Evolutionary conservation across 2,329 filamentous ascomycete species (phyloP), one percentile per base, ranked within the genome.

Genomic region (Ascocoryne sarcoides): DNA sequence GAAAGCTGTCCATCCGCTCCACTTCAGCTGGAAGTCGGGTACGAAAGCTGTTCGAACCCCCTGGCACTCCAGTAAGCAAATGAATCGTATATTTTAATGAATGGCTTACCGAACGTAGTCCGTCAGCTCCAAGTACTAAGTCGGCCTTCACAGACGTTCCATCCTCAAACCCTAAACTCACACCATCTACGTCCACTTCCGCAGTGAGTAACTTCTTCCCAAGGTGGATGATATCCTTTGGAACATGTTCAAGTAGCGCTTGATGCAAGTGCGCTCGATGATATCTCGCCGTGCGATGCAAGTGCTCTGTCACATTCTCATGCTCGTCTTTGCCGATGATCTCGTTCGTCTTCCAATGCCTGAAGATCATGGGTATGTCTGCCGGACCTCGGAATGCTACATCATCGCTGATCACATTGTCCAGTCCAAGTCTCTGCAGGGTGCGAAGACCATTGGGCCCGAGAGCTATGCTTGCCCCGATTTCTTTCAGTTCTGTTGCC

Each of bases 281-380:
- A 47, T 57, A 64, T 8, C 62, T 48, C 7, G 61, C 56, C 4
- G 60, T 64, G 0, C 51, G 51, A 48, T 64, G 60, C 17, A 53
- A 44, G 32, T 55, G 43, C 17, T 60, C 55, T 1, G 55, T 50
- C 1, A 60, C 49, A 34, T 53, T 47, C n/a, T 57, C 45, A 33
- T 59, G 55, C 17, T 51, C 38, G 41, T 64, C 60, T 9, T 49
- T 45, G 2, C 57, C 57, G 10, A 64, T 46, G 4, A 62, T 48
- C 43, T 64, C 60, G 38, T 63, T 61, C 5, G 62, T 63, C 43
- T 60, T 58, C 56, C 59, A 65, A 45, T 49, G 61, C 50, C 58
- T 42, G 40, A 61, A 62, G n/a, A 64, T 57, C 52, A 61, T 61
- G 4, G 32, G 20, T 53, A 44, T 17, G 53, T 51, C 23, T 40